Percentiles rank a stretch among this genome's conserved stretches.
Evolutionary conservation across 1,284 basidiomycete genomes (phyloP).

Genomic region (Agroathelia rolfsii): DNA sequence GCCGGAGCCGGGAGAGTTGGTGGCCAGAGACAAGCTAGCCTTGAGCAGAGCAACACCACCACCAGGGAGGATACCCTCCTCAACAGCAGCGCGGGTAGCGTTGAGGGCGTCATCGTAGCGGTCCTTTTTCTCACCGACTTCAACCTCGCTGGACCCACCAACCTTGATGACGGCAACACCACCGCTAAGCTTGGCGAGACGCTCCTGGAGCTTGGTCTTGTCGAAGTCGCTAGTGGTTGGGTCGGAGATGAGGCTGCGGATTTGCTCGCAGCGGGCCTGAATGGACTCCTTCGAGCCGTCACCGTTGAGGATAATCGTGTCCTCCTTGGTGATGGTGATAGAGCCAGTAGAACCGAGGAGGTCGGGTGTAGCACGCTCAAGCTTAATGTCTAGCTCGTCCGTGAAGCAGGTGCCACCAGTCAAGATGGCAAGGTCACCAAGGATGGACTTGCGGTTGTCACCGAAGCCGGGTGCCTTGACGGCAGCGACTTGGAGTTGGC

Average conservation of each 20-base stretch:
- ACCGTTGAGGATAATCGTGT: constrained; percentile 94
- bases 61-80: constrained; percentile 95
- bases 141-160: constrained; percentile 88
- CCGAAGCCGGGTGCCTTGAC: constrained; percentile 98
- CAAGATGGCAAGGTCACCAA: constrained; percentile 94
- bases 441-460: constrained; percentile 97
- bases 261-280: constrained; percentile 89
- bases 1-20: constrained; percentile 37
- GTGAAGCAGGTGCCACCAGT: constrained; percentile 97
- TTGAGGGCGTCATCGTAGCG: constrained; percentile 97
- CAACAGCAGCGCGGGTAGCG: constrained; percentile 94
- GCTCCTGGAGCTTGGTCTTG: constrained; percentile 92
- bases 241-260: constrained; percentile 80
- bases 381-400: constrained; percentile 96
- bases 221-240: constrained; percentile 88
- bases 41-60: constrained; percentile 90
- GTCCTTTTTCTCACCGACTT: constrained; percentile 99
- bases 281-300: constrained; percentile 83
- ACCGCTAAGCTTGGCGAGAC: constrained; percentile 90
- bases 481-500: constrained; percentile 87
- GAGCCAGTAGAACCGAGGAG: constrained; percentile 88
- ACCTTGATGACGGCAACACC: constrained; percentile 99
- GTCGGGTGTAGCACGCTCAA: constrained; percentile 85
- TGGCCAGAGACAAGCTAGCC: constrained; percentile 73
- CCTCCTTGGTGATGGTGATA: constrained; percentile 96